Conservation (phyloP, 805 yeast genomes). For the Nakazawaea wyomingensis region DNA sequence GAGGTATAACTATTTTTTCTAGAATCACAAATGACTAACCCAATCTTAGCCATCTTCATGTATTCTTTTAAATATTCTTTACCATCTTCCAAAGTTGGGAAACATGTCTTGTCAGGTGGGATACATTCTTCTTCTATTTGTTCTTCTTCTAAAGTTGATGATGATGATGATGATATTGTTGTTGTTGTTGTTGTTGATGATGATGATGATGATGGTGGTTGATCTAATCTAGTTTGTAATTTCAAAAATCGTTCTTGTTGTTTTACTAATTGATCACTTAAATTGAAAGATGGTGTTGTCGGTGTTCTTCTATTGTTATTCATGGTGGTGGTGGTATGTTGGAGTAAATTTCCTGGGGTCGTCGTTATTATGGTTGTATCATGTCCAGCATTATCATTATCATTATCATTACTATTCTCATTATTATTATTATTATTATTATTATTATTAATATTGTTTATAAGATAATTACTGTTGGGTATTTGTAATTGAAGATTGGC, state of each 20-base stretch:
- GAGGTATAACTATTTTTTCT: slow-evolving; percentile 7
- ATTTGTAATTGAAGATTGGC: no score
- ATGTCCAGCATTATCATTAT: neutral
- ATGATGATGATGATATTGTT: no score
- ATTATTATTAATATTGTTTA: neutral
- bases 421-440: no score
- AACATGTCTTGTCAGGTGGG: slow-evolving; percentile 4
- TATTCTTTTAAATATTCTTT: slow-evolving; percentile 9
- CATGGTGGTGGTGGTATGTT: slow-evolving; percentile 29
- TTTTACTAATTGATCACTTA: neutral
- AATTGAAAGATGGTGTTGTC: neutral
- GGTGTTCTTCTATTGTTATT: neutral
- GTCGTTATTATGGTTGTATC: neutral
- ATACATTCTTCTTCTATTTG: neutral
- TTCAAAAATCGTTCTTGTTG: slow-evolving; percentile 5
- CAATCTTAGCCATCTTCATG: slow-evolving; percentile 7
- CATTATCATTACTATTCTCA: no score
- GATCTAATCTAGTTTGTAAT: neutral
- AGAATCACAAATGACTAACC: slow-evolving; percentile 12
- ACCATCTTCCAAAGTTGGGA: slow-evolving; percentile 5
- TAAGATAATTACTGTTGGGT: no score
- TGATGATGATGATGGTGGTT: no score
- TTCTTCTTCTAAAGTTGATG: neutral
- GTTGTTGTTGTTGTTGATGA: no score
- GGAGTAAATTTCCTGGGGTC: no score